Evolutionary conservation across 2,329 filamentous ascomycete species (phyloP).

Genomic region (Cadophora luteo-olivacea): DNA sequence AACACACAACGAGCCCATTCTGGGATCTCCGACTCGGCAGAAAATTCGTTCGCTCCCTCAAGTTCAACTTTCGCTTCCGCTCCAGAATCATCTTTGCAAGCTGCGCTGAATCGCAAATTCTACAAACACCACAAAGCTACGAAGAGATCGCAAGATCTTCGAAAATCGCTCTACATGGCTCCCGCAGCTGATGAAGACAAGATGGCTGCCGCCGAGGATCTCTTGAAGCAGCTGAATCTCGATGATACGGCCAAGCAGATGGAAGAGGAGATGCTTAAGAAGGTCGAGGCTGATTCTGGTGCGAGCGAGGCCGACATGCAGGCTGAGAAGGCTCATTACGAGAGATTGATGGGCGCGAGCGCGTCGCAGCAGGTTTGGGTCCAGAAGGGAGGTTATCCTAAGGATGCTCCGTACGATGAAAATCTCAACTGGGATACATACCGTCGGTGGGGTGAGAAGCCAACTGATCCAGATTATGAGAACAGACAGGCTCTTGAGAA

Average conservation of each 20-base stretch:
- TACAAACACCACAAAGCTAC: background rate
- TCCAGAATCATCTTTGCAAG: background rate
- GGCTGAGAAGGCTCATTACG: background rate
- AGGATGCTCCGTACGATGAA: background rate
- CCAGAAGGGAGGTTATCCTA: constrained; percentile 8
- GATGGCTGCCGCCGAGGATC: background rate
- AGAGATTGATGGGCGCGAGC: background rate
- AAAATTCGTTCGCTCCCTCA: background rate
- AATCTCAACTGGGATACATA: constrained; percentile 11
- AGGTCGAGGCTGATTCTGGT: background rate
- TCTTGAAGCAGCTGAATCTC: background rate
- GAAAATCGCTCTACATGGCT: background rate
- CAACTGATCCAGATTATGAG: background rate
- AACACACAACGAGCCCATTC: background rate
- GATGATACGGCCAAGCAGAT: background rate
- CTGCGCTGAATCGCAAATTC: background rate
- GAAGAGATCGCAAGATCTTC: background rate
- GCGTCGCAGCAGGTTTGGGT: constrained; percentile 4
- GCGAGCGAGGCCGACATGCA: background rate
- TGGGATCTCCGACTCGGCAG: background rate
- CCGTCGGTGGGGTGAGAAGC: constrained; percentile 11
- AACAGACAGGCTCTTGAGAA: constrained; percentile 5
- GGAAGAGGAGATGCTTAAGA: background rate
- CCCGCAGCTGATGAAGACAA: background rate
- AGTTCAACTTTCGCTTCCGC: background rate